A percentile compares a stretch with the other conserved stretches of the same genome.
Conservation (phyloP, 140 eudicot genomes). For the Cichorium intybus region DNA sequence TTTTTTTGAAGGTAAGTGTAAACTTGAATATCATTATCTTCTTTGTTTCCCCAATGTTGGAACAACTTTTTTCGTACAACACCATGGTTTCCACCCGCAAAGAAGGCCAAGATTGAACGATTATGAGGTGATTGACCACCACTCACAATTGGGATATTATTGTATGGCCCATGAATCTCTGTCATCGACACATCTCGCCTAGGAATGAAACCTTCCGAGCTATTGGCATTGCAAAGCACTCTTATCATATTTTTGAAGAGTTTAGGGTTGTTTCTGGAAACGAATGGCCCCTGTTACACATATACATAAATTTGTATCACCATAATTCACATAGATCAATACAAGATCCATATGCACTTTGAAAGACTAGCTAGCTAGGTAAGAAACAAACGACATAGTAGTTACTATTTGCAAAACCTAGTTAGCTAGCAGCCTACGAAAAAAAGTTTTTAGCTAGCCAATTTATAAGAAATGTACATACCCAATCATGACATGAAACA, state of each 20-base stretch:
- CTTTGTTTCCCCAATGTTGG: slow-evolving; percentile 39
- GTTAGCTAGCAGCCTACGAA: too few relatives aligned
- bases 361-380: not conserved
- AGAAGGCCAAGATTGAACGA: slow-evolving; percentile 43
- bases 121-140: slow-evolving; percentile 23
- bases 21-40: slow-evolving; percentile 41
- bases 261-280: slow-evolving; percentile 30
- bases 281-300: slow-evolving; percentile 42
- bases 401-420: too few relatives aligned
- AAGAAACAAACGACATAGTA: too few relatives aligned
- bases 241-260: slow-evolving; percentile 46
- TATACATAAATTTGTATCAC: too few relatives aligned
- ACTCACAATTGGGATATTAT: slow-evolving; percentile 14
- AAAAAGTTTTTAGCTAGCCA: not conserved
- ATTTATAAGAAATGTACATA: slow-evolving; percentile 6
- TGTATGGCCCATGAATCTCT: slow-evolving; percentile 32
- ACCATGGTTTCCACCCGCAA: slow-evolving; percentile 54
- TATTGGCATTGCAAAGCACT: slow-evolving; percentile 74
- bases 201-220: slow-evolving; percentile 63
- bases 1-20: slow-evolving; percentile 23
- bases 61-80: slow-evolving; percentile 24
- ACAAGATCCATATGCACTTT: not conserved
- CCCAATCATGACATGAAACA: slow-evolving; percentile 81
- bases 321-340: not conserved
- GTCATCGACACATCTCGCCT: slow-evolving; percentile 55